Evolutionary conservation across 192 early-diverging fungal species (phyloP).

Genomic region (Hyaloraphidium curvatum): DNA sequence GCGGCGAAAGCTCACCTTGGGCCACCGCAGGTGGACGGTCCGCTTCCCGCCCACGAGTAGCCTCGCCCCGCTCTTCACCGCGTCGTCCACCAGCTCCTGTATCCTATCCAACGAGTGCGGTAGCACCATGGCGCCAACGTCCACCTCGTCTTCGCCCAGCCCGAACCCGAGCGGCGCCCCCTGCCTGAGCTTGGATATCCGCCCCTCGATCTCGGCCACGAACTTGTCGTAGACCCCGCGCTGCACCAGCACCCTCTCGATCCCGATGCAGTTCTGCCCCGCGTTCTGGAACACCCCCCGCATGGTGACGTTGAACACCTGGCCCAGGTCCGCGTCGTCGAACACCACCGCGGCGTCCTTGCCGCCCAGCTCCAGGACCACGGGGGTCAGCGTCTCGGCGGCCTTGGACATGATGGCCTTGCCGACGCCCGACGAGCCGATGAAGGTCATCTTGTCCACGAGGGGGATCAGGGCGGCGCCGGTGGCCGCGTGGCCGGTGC

Average conservation of each 20-base stretch:
- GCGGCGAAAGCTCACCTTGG: conserved; percentile 15
- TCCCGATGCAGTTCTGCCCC: conserved; percentile 62
- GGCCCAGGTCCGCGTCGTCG: conserved; percentile 43
- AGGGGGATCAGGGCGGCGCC: conserved; percentile 46
- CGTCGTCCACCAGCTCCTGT: conserved; percentile 47
- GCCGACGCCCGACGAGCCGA: conserved; percentile 68
- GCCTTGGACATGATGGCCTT: conserved; percentile 53
- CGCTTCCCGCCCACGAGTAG: conserved; percentile 45
- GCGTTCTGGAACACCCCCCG: conserved; percentile 72
- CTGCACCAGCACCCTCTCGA: conserved; percentile 68
- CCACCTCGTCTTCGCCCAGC: conserved; percentile 46
- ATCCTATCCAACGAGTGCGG: conserved; percentile 13
- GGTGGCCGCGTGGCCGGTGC: conserved; percentile 62
- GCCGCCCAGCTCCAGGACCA: conserved; percentile 75
- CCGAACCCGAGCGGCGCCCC: conserved; percentile 51
- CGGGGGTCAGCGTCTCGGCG: conserved; percentile 51
- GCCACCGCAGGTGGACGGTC: conserved; percentile 47
- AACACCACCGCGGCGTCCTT: conserved; percentile 74
- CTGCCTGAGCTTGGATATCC: conserved; percentile 37
- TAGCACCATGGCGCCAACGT: conserved; percentile 58
- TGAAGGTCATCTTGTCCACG: conserved; percentile 49
- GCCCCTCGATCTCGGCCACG: conserved; percentile 35
- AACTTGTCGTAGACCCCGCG: conserved; percentile 41
- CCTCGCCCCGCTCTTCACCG: conserved; percentile 55
- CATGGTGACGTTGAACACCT: conserved; percentile 52